Evolutionary conservation across 2,329 filamentous ascomycete genomes (phyloP).

Genomic region (Dothidotthia symphoricarpi): DNA sequence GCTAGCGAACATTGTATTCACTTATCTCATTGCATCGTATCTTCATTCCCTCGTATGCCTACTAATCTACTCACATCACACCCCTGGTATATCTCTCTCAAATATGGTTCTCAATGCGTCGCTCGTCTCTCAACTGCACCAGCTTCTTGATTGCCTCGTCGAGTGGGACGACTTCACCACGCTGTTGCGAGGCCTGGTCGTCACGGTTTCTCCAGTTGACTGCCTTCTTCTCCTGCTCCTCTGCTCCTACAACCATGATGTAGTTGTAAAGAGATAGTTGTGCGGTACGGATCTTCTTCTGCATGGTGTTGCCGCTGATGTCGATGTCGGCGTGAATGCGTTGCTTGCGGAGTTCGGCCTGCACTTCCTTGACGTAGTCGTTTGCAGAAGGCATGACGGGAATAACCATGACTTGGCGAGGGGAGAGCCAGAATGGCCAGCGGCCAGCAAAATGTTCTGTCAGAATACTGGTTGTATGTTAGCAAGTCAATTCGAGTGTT

Average conservation of each 20-base stretch:
- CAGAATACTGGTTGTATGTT: constrained; percentile 53
- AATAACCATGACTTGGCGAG: constrained; percentile 76
- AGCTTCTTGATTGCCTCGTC: constrained; percentile 59
- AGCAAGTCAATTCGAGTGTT: constrained; percentile 3
- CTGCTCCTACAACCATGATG: constrained; percentile 68
- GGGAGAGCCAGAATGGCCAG: constrained; percentile 87
- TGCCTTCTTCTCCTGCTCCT: constrained; percentile 58
- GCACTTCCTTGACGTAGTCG: constrained; percentile 72
- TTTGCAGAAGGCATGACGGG: constrained; percentile 71
- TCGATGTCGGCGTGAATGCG: constrained; percentile 71
- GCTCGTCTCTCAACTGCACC: constrained; percentile 45
- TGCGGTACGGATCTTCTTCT: constrained; percentile 84
- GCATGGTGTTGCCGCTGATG: constrained; percentile 73
- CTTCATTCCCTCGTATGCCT: too few relatives aligned
- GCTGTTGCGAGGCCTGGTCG: constrained; percentile 60
- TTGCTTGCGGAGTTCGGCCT: constrained; percentile 64
- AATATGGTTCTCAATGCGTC: constrained; percentile 38
- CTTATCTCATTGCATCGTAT: too few relatives aligned
- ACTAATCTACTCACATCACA: too few relatives aligned
- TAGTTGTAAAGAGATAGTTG: constrained; percentile 83
- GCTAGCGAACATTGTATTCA: too few relatives aligned
- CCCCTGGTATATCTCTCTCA: constrained; percentile 1
- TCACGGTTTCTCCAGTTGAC: constrained; percentile 66
- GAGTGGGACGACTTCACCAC: constrained; percentile 61
- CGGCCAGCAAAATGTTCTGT: constrained; percentile 83